Evolutionary conservation across 2,329 filamentous ascomycete genomes (phyloP), one percentile per base, ranked within the genome.

Genomic region (Didymellaceae sp.): DNA sequence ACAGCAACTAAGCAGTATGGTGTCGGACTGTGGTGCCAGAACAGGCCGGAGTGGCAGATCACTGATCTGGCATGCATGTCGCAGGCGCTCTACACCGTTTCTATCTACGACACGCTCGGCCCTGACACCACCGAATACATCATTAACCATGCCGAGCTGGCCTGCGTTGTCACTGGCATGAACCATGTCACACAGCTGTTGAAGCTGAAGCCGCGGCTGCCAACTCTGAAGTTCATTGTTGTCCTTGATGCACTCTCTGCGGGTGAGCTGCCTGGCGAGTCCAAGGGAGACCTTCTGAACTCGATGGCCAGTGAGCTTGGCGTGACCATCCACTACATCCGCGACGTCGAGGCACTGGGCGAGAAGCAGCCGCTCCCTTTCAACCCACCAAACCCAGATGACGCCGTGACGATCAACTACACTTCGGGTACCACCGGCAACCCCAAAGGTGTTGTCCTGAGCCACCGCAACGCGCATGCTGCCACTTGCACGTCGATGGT

Each of bases 101-200:
- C 93, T 5, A 87, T 99, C 41, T 99, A 99, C 78, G 94, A 97
- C 74, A 97, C 93, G 10, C 84, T 99, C 5, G 93, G 93, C 8
- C 88, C 93, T 10, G 90, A 96, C 61, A 85, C 92, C 2, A 92
- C 90, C 49, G 91, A 97, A 76, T 97, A 90, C 77, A 97, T 99
- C 74, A 88, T 97, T 77, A 95, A 95, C 75, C 93, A 97, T 72
- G 85, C 91, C 45, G 82, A 86, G 55, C 78, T 97, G 48, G 74
- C 81, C 51, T 90, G 86, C 65, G 85, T 97, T 30, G 86, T 88
- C 56, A 87, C 89, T 51, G 91, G 89, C 21, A 78, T 97, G 35
- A 85, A 86, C 33, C 92, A 96, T 67, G 86, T 97, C 44, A 86
- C 91, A 1, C 84, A 86, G 13, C 82, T 97, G 45, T 80, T 97